Conservation (phyloP, 2,329 filamentous ascomycete species). For the Xylariaceae sp. region DNA sequence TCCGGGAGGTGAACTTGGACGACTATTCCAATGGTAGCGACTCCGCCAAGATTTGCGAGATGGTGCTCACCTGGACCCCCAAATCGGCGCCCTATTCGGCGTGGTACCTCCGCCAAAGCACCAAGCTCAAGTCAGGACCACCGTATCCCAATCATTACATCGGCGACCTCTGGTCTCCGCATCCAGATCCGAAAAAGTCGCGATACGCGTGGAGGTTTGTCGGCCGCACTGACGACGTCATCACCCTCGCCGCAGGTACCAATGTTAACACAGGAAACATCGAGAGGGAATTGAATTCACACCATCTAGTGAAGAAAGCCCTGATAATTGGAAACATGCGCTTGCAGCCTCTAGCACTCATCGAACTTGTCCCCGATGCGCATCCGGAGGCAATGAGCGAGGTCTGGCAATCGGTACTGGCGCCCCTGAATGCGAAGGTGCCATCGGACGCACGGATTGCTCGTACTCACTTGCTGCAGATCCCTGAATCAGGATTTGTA, state of each 20-base stretch:
- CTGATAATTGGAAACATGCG: constrained; percentile 19
- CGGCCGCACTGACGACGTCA: constrained; percentile 26
- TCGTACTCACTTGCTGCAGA: constrained; percentile 18
- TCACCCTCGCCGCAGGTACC: constrained; percentile 22
- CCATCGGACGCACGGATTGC: constrained; percentile 18
- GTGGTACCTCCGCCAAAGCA: constrained; percentile 13
- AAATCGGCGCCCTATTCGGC: constrained; percentile 15
- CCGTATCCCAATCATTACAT: constrained; percentile 7
- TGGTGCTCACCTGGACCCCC: constrained; percentile 15
- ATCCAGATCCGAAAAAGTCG: constrained; percentile 21
- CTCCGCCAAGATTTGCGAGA: constrained; percentile 16
- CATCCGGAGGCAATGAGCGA: constrained; percentile 3
- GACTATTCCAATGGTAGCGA: constrained; percentile 10
- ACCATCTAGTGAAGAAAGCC: constrained; percentile 8
- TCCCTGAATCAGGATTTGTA: constrained; percentile 12
- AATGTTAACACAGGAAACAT: constrained; percentile 19
- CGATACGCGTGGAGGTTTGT: constrained; percentile 21
- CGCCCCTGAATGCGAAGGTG: constrained; percentile 18
- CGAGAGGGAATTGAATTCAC: constrained; percentile 14
- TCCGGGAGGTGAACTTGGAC: constrained; percentile 15
- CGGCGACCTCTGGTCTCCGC: constrained; percentile 23
- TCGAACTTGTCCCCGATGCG: constrained; percentile 13
- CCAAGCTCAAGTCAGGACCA: background rate
- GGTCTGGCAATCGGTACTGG: constrained; percentile 17
- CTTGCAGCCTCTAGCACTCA: constrained; percentile 18